Evolutionary conservation across 352 stramenopile genomes (phyloP), one percentile per base, ranked within the genome.

Genomic region (Phytophthora pistaciae): DNA sequence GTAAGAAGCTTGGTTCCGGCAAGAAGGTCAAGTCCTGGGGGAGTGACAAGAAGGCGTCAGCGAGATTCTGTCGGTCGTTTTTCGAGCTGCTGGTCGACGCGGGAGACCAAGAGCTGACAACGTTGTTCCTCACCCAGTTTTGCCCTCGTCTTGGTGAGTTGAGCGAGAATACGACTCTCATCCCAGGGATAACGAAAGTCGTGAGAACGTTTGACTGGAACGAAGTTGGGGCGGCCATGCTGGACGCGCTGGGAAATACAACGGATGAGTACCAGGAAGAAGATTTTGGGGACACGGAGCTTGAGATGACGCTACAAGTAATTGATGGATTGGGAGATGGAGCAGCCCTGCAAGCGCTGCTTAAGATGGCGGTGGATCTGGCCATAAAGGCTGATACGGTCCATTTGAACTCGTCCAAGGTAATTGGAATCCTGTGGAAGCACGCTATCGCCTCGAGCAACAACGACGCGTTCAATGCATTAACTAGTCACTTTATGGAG

Each of bases 251-350:
- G 3, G 44, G 53, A 16, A 49, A 66, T 31, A 23, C 23, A 38
- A 64, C 65, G 5, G 5, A 44, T 8, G 38, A 44, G 16, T 44
- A 44, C 13, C 29, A 23, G 0, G 42, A 53, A 31, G 23, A 40
- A 18, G 7, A 55, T 38, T 13, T 14, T 40, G 54, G 54, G 1
- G 62, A 60, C 2, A 44, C 36, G 4, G 48, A 52, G 21, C 23
- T 66, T 33, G 46, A 77, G 42, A 31, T 77, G 7, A 23, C 44
- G 11, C 31, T 78, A 1, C 60, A 52, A 20, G 31, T 78, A 2
- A n/a, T 62, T 8, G 57, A 64, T 38, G 52, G 31, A n/a, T 49
- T 72, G 25, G 23, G 65, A 10, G 5, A 31, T 25, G 56, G 50
- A 27, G 16, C 4, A 3, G 61, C 40, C 16, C 54, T 65, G 11